A percentile compares a stretch with the other conserved stretches of the same genome.
Evolutionary conservation across 495 filamentous ascomycete genomes (phyloP).

Genomic region (Tuber aestivum): DNA sequence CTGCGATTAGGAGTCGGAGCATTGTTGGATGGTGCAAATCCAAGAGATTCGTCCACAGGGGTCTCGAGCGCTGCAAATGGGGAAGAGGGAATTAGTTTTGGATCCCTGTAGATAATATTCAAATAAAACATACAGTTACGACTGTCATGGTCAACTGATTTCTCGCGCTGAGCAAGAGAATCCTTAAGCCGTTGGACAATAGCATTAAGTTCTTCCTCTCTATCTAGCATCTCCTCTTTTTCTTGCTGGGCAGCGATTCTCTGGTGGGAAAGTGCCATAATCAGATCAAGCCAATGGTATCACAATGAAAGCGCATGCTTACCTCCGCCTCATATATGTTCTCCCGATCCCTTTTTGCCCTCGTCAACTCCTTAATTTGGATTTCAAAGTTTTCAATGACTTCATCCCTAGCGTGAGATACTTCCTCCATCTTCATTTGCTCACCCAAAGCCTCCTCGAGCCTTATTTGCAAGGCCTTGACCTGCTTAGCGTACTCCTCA

Average conservation of each 20-base stretch:
- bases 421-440: conserved; percentile 78
- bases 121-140: conserved; percentile 31
- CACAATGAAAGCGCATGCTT: conserved; percentile 5
- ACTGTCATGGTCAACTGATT: conserved; percentile 35
- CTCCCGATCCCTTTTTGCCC: conserved; percentile 82
- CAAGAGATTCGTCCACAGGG: conserved; percentile 55
- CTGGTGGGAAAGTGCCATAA: conserved; percentile 28
- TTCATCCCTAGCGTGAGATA: conserved; percentile 72
- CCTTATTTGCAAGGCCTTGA: conserved; percentile 74
- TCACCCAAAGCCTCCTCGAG: conserved; percentile 80
- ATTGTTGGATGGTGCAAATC: conserved; percentile 86
- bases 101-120: conserved; percentile 32
- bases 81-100: conserved; percentile 54
- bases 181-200: conserved; percentile 89
- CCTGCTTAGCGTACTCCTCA: conserved; percentile 76
- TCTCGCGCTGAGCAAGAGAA: conserved; percentile 56
- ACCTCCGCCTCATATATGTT: conserved; percentile 77
- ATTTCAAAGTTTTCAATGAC: conserved; percentile 69
- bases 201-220: conserved; percentile 81
- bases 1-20: conserved; percentile 67
- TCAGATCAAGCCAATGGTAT: conserved; percentile 6
- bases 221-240: conserved; percentile 74
- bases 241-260: conserved; percentile 80
- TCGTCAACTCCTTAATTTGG: conserved; percentile 69
- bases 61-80: conserved; percentile 33